A percentile compares a stretch with the other conserved stretches of the same genome.
Evolutionary conservation across 148 eudicot species (phyloP).

Genomic region (Chenopodium berlandieri): DNA sequence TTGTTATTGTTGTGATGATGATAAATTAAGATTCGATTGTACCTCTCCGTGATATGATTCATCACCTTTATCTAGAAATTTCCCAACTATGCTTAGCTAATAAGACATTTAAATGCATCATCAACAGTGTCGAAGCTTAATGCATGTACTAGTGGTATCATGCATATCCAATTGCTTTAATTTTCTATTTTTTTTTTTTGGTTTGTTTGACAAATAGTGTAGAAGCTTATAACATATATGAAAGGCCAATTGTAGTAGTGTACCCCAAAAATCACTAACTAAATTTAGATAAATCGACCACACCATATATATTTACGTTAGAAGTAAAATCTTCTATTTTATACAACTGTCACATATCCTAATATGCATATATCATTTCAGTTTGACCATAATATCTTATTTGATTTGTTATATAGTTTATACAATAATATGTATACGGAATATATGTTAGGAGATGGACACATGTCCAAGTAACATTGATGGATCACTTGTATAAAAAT

Average conservation of each 20-base stretch:
- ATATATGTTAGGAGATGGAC: too few relatives aligned
- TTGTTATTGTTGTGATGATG: not conserved
- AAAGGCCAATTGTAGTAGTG: not conserved
- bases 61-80: not conserved
- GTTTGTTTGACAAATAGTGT: not conserved
- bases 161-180: conserved; percentile 5
- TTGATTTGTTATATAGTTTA: too few relatives aligned
- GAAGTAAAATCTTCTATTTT: too few relatives aligned
- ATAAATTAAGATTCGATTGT: not conserved
- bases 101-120: not conserved
- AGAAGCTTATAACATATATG: not conserved
- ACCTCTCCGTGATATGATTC: not conserved
- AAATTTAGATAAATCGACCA: too few relatives aligned
- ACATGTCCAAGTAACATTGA: too few relatives aligned
- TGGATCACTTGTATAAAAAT: too few relatives aligned
- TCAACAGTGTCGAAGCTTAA: not conserved
- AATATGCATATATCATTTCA: too few relatives aligned
- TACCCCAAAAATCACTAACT: not conserved
- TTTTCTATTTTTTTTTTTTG: not conserved
- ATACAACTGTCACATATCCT: too few relatives aligned
- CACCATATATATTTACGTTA: too few relatives aligned
- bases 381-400: too few relatives aligned
- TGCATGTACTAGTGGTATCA: not conserved
- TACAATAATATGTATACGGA: too few relatives aligned
- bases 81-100: not conserved